A percentile compares a stretch with the other conserved stretches of the same genome.
These are phyloP conservation scores for Fragaria iinumae DNA, from an alignment of 306 rosid genomes.

Conservation along the genomic window DNA sequence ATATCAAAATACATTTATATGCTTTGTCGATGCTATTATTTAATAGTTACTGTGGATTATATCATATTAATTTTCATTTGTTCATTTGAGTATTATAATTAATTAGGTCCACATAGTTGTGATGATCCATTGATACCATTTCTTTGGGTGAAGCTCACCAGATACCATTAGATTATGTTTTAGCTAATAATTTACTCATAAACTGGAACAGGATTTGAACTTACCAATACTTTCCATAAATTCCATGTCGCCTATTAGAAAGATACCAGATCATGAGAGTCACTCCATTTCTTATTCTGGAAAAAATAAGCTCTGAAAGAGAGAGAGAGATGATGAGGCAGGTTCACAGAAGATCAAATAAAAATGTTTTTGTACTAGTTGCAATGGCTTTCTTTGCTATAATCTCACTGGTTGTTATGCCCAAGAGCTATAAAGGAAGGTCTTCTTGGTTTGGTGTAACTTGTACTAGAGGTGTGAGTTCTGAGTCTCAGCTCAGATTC, in stretches of 20 bases:
- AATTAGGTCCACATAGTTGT: conserved; percentile 4
- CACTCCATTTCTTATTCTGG: not conserved
- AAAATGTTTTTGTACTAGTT: not conserved
- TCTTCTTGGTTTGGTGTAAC: not conserved
- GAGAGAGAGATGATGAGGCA: not conserved
- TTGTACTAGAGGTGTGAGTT: not conserved
- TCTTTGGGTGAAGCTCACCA: not conserved
- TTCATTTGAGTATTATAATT: not conserved
- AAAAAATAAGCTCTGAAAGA: not conserved
- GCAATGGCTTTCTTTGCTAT: conserved; percentile 19
- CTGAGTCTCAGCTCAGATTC: not conserved
- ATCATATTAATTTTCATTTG: not conserved
- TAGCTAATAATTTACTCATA: not conserved
- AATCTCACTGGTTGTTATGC: conserved; percentile 10
- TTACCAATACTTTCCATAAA: not conserved
- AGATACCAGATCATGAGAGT: not conserved
- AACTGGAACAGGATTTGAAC: not conserved
- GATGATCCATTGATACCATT: not conserved
- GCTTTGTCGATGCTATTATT: not conserved
- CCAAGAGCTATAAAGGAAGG: not conserved
- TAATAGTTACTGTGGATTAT: not conserved
- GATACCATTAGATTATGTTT: not conserved
- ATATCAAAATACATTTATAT: not conserved
- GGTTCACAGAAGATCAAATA: not conserved
- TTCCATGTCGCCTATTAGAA: not conserved